A percentile compares a stretch with the other conserved stretches of the same genome.
Conservation (phyloP, 768 basidiomycete species). For the Russula ochroleuca region DNA sequence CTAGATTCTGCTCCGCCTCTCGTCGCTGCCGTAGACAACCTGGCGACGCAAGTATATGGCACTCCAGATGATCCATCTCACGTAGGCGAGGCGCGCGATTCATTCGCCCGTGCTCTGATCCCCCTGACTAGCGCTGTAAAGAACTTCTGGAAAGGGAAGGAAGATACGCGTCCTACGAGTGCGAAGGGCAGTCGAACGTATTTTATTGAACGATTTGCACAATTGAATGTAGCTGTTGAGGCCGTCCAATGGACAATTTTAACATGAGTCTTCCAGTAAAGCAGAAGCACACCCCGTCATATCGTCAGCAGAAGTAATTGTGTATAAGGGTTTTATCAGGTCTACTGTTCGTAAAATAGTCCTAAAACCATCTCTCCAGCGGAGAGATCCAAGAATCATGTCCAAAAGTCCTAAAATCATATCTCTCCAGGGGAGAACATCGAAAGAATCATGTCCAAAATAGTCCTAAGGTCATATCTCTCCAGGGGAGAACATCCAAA, state of each 20-base stretch:
- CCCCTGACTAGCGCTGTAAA: conserved; percentile 18
- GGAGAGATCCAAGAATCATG: too few relatives aligned
- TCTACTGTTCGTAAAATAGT: background rate
- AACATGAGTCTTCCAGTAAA: background rate
- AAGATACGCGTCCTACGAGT: conserved; percentile 5
- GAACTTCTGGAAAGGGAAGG: conserved; percentile 20
- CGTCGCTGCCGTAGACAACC: conserved; percentile 21
- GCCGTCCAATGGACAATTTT: conserved; percentile 10
- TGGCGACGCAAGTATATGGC: conserved; percentile 19
- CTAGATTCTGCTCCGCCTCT: conserved; percentile 21
- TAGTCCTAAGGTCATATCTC: too few relatives aligned
- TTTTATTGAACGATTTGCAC: conserved; percentile 15
- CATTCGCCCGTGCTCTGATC: conserved; percentile 18
- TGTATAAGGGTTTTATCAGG: background rate
- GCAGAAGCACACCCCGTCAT: background rate
- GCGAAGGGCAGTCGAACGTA: conserved; percentile 16
- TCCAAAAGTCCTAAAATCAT: too few relatives aligned
- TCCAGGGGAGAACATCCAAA: too few relatives aligned
- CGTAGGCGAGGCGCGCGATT: conserved; percentile 14
- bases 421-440: too few relatives aligned
- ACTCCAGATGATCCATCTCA: conserved; percentile 1
- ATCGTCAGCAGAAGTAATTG: conserved; percentile 1
- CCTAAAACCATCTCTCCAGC: too few relatives aligned
- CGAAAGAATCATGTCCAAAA: too few relatives aligned
- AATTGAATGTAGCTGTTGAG: conserved; percentile 17